Base-by-base conservation (phyloP, 768 basidiomycete species). In the Lactarius sp. region DNA sequence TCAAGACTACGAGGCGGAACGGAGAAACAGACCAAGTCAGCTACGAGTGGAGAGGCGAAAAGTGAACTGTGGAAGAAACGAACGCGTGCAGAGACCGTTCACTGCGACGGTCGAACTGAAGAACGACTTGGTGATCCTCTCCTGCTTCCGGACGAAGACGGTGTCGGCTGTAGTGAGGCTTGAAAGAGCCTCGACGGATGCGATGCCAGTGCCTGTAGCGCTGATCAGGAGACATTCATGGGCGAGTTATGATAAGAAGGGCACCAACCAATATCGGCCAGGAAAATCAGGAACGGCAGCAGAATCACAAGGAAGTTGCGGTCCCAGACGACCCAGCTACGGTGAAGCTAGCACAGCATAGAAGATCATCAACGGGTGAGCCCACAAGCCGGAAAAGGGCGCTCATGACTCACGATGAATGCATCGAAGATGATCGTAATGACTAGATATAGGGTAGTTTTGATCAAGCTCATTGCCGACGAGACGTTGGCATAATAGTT, bases 191-290 rank as follows among this genome's bases (percentile, higher is more conserved):
- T 70, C 52, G 22, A 69, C 62, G 64, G 70, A 52, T 27, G 67
- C 66, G 49, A 73, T 36, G 42, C 68, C 61, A 5, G 70, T 73
- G 46, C 44, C 68, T 69, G 33, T 20, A 20, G 44, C 3, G 39
- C 44, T 8, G 52, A 53, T 50, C 36, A 62, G 52, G 16, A 42
- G 20, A 50, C 56, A 27, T 59, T 36, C 16, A n/a, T 10, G 22
- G 27, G 22, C 16, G 16, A 14, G 22, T 20, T 20, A 41, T 9
- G 39, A 3, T 12, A 33, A 46, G 46, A 49, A 34, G 52, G 1
- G n/a, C 13, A 68, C 68, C 13, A 34, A 72, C 72, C 72, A 14
- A 71, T 66, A 49, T 73, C 72, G n/a, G 72, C 70, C 8, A 71
- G 54, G 61, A 70, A 73, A n/a, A 70, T 56, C 33, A 71, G 36